Evolutionary conservation across 2,329 filamentous ascomycete genomes (phyloP).

Genomic region (Colletotrichum eleusines): DNA sequence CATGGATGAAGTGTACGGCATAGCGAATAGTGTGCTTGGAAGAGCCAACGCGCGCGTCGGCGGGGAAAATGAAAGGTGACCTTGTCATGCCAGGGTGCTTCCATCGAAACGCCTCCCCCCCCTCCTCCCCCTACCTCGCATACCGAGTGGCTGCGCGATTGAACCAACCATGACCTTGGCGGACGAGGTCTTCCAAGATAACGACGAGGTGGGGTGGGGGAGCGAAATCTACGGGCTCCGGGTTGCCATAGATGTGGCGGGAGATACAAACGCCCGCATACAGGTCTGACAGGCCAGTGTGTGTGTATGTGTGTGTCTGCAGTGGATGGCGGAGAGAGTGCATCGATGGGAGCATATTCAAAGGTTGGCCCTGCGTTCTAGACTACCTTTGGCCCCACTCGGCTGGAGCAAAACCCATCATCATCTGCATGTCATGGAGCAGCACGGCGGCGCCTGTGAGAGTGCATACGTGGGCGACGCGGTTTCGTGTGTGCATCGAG

Average conservation of each 20-base stretch:
- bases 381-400: constrained; percentile 15
- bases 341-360: background rate
- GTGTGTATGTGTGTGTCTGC: background rate
- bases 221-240: background rate
- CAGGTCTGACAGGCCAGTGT: constrained; percentile 25
- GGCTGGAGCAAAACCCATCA: constrained; percentile 15
- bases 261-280: background rate
- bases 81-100: background rate
- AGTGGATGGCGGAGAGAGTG: background rate
- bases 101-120: constrained; percentile 3
- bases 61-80: background rate
- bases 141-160: background rate
- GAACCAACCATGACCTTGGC: background rate
- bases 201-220: too few species aligned
- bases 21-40: background rate
- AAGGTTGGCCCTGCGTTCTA: constrained; percentile 24
- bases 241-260: background rate
- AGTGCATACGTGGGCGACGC: background rate
- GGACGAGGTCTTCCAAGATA: background rate
- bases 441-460: constrained; percentile 12
- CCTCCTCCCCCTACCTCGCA: background rate
- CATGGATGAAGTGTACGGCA: background rate
- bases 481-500: constrained; percentile 1
- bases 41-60: background rate
- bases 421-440: constrained; percentile 36